Conservation (phyloP, 2,329 filamentous ascomycete species). For the Ceratocystis cacaofunesta region DNA sequence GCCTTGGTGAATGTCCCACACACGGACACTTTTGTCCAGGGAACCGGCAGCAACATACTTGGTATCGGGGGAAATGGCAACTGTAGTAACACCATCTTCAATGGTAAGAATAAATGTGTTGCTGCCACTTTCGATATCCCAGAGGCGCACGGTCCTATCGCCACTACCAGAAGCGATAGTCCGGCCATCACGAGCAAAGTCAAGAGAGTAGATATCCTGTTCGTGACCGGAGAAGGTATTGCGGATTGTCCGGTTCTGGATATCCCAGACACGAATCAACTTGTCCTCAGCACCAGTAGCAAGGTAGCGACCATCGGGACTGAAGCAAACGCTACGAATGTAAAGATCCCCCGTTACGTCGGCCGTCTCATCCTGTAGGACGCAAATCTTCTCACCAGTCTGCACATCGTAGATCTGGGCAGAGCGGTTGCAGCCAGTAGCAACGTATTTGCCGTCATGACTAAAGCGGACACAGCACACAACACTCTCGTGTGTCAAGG, state of each 20-base stretch:
- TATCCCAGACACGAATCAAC: conserved; percentile 95
- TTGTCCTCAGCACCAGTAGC: conserved; percentile 97
- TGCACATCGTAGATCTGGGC: conserved; percentile 97
- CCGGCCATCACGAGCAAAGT: conserved; percentile 84
- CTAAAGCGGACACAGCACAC: conserved; percentile 98
- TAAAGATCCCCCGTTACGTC: conserved; percentile 87
- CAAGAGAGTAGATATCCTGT: conserved; percentile 93
- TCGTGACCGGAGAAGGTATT: conserved; percentile 94
- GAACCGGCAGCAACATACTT: conserved; percentile 90
- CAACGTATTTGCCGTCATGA: conserved; percentile 85
- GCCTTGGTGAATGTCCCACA: conserved; percentile 83
- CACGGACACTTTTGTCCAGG: conserved; percentile 91
- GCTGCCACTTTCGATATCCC: conserved; percentile 78
- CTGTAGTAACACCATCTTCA: conserved; percentile 92
- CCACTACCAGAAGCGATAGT: conserved; percentile 93
- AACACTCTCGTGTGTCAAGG: conserved; percentile 82
- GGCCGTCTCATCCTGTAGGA: conserved; percentile 75
- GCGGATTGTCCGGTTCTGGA: conserved; percentile 65
- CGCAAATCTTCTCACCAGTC: conserved; percentile 73
- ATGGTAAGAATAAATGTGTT: conserved; percentile 79
- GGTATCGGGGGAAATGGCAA: conserved; percentile 91
- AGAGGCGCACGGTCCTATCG: conserved; percentile 84
- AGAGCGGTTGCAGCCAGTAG: conserved; percentile 94
- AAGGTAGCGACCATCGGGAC: conserved; percentile 82
- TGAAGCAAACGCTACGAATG: conserved; percentile 97